These are phyloP conservation scores for Camellia sinensis DNA, from an alignment of 148 eudicot genomes.

Conservation along the genomic window DNA sequence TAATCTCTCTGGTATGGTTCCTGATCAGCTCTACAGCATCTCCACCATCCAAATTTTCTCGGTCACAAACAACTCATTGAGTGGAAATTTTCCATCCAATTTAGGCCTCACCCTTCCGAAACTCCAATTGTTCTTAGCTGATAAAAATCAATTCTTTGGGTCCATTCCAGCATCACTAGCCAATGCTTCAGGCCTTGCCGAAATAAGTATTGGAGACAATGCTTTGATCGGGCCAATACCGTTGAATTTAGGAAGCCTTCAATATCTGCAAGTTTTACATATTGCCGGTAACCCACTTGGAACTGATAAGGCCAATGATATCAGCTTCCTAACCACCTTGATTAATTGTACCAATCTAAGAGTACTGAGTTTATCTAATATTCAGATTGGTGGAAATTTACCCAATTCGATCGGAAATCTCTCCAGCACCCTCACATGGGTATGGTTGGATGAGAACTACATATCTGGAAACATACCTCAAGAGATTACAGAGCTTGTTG, in stretches of 20 bases:
- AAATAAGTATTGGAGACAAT: neutral
- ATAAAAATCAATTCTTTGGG: conserved; percentile 13
- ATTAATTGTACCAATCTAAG: conserved; percentile 18
- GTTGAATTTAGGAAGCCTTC: conserved; percentile 12
- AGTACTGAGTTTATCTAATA: neutral
- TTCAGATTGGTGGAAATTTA: conserved; percentile 1
- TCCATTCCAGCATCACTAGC: conserved; percentile 21
- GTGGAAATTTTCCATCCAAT: conserved; percentile 12
- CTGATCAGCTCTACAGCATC: conserved; percentile 15
- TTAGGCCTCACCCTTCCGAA: conserved; percentile 19
- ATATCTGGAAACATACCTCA: conserved; percentile 23
- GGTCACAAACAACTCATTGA: conserved; percentile 4
- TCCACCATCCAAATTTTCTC: conserved; percentile 12
- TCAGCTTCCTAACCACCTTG: conserved; percentile 13
- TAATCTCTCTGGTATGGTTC: conserved; percentile 15
- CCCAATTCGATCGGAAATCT: conserved; percentile 21
- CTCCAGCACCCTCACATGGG: conserved; percentile 2
- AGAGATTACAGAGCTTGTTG: conserved; percentile 7
- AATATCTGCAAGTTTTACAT: conserved; percentile 7
- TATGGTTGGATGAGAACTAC: conserved; percentile 7
- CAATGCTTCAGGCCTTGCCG: conserved; percentile 14
- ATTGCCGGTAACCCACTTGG: conserved; percentile 16
- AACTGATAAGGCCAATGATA: neutral
- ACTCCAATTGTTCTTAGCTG: neutral
- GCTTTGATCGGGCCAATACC: conserved; percentile 16